phyloP scores from a whole-genome alignment of 2,329 filamentous ascomycete genomes.

The Fusarium liriodendri region DNA sequence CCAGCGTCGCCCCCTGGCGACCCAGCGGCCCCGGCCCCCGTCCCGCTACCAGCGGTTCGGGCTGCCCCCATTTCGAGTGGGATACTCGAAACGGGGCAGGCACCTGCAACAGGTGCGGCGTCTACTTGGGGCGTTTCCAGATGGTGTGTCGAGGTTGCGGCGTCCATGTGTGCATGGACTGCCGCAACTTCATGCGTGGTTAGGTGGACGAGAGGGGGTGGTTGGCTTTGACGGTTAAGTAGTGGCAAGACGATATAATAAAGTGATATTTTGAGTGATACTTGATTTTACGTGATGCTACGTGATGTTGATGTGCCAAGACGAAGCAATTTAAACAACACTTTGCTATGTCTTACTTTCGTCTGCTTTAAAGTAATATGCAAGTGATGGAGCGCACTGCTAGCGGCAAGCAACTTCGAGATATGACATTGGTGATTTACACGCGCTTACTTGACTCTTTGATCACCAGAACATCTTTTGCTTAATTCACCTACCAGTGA shows the following conservation, averaged over 20 bases:
- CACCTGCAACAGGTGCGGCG: background rate
- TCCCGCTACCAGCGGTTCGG: no score
- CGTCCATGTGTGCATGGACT: background rate
- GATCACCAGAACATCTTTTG: no score
- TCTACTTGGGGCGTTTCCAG: background rate
- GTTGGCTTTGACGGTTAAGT: background rate
- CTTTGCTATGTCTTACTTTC: no score
- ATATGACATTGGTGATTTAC: no score
- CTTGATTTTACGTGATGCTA: background rate
- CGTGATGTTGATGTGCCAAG: background rate
- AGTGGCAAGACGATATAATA: background rate
- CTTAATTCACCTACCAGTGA: no score
- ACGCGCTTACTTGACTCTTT: no score
- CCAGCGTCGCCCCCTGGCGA: background rate
- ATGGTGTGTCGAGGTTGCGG: background rate
- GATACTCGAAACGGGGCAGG: background rate
- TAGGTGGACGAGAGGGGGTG: background rate
- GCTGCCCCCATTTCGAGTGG: background rate
- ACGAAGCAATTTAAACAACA: background rate
- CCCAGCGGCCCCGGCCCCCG: no score
- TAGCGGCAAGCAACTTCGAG: no score
- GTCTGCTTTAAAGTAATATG: no score
- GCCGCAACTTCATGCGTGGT: background rate
- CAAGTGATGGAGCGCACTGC: no score
- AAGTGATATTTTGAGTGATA: background rate